Evolutionary conservation across 2,329 filamentous ascomycete species (phyloP), one percentile per base, ranked within the genome.

Genomic region (Dothiorella sarmentorum): DNA sequence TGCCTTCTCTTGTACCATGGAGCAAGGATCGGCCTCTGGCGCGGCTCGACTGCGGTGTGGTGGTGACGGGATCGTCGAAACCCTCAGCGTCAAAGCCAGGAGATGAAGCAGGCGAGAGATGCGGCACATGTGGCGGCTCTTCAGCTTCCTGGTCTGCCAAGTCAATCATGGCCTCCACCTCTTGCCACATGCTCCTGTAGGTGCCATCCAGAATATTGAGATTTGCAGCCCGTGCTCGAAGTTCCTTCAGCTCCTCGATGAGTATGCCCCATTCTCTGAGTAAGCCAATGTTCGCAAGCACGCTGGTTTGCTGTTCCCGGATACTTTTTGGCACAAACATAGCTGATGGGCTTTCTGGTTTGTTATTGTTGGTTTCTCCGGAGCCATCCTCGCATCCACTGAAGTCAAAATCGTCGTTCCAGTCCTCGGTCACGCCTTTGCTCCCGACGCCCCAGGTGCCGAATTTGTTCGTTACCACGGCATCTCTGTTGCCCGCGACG

Each of bases 321-420:
- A 95, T 94, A 1, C 85, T 88, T 63, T 86, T 84, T 0, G 90
- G 90, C 22, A 95, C 87, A n/a, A 87, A 73, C 84, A 91, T 88
- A 2, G 68, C 71, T 47, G 68, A 70, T 15, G 49, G 20, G 63
- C 75, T 78, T 67, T 80, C 70, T 56, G 76, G 67, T 15, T 75
- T 69, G 58, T 72, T 74, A 31, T 75, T 74, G 22, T 72, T 69
- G 22, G 65, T 65, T 29, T 68, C 63, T 22, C 67, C 70, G 11
- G 40, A 13, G 10, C 42, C 55, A 4, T 22, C 45, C 22, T 64
- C 62, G 3, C 56, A 42, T 31, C 68, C 67, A 20, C 82, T 81
- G 68, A 93, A 92, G 61, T 93, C 89, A 65, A 95, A 94, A 70
- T 95, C 90, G 63, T 92, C 89, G 65, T 93, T 90, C 90, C 90